These are phyloP conservation scores for Phyllosticta citriasiana DNA, from an alignment of 2,329 filamentous ascomycete genomes.

Conservation along the genomic window DNA sequence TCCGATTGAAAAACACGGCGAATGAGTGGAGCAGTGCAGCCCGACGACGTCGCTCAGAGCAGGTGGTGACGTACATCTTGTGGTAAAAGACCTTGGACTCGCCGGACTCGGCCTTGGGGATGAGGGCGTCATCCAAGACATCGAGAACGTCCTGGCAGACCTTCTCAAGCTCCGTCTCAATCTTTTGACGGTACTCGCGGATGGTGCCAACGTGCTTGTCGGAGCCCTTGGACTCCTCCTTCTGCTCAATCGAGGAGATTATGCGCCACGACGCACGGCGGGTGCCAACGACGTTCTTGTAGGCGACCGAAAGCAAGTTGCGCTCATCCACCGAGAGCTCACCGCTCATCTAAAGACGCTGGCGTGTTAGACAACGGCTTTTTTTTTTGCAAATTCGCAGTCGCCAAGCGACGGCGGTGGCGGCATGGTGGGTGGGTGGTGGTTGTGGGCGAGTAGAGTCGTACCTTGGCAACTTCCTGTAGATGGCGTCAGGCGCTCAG, in stretches of 20 bases:
- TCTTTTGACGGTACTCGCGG: conserved; percentile 96
- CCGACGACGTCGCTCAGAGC: not conserved
- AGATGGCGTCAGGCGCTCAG: conserved; percentile 3
- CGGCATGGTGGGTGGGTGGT: not conserved
- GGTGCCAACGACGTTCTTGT: conserved; percentile 99
- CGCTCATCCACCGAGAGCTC: conserved; percentile 76
- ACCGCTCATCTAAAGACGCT: conserved; percentile 39
- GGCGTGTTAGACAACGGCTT: conserved; percentile 6
- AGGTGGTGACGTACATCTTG: conserved; percentile 70
- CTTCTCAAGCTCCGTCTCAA: conserved; percentile 92
- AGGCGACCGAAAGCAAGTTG: conserved; percentile 95
- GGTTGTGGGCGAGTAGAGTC: not conserved
- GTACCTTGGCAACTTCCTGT: conserved; percentile 12
- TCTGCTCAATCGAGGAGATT: conserved; percentile 99
- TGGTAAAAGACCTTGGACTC: conserved; percentile 99
- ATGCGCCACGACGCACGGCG: conserved; percentile 98
- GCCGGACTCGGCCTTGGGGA: conserved; percentile 90
- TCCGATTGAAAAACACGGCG: not conserved
- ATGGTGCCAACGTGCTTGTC: conserved; percentile 92
- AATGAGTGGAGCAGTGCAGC: not conserved
- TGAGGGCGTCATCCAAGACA: conserved; percentile 84
- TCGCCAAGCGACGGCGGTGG: conserved; percentile 57
- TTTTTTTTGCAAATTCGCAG: not conserved
- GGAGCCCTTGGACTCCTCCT: conserved; percentile 98
- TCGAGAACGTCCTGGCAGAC: conserved; percentile 97